phyloP scores from a whole-genome alignment of 441 rosid species.

The Rhodomyrtus psidioides region DNA sequence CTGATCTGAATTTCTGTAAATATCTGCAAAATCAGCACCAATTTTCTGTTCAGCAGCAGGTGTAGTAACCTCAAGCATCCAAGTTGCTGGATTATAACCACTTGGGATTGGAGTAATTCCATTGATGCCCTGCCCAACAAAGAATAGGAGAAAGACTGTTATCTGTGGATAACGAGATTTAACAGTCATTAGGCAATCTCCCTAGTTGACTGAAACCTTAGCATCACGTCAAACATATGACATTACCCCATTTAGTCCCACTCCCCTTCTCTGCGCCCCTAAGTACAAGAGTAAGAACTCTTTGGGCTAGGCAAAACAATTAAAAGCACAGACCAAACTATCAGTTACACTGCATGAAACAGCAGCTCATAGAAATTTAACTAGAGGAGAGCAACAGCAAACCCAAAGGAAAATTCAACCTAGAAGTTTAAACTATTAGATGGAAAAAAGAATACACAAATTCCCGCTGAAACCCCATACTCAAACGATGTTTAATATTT shows the following conservation, averaged over 20 bases:
- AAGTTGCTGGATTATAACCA: conserved; percentile 71
- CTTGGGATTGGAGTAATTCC: conserved; percentile 47
- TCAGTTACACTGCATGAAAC: not conserved
- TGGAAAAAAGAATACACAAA: not conserved
- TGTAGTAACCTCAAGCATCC: conserved; percentile 78
- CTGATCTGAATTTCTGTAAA: conserved; percentile 40
- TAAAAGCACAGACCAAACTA: not conserved
- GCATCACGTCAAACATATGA: not conserved
- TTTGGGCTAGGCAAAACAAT: not conserved
- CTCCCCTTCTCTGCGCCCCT: not conserved
- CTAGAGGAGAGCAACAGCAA: not conserved
- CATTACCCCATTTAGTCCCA: not conserved
- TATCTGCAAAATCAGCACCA: conserved; percentile 44
- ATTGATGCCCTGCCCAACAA: conserved; percentile 31
- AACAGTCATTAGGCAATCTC: not conserved
- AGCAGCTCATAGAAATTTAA: not conserved
- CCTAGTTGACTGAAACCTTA: not conserved
- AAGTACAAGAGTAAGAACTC: not conserved
- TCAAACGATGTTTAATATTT: not conserved
- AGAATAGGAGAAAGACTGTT: not conserved
- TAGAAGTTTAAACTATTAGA: not conserved
- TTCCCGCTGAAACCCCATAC: not conserved
- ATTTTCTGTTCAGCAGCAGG: conserved; percentile 42
- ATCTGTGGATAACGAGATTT: not conserved
- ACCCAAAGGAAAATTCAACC: not conserved